Evolutionary conservation across 2,329 filamentous ascomycete genomes (phyloP).

Genomic region (Pyrenochaeta sp.): DNA sequence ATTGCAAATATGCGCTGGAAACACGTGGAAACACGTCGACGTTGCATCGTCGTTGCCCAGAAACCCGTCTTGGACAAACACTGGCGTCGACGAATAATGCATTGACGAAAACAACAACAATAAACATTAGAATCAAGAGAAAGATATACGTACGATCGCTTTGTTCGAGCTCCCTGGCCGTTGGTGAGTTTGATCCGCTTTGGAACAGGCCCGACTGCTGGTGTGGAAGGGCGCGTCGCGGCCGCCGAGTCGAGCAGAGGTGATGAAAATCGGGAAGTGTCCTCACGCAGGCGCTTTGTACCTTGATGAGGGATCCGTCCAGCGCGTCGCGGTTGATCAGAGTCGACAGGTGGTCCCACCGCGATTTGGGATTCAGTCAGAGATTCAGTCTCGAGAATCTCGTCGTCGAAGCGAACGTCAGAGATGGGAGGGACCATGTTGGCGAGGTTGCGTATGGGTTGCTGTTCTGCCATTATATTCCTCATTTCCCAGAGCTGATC

Average conservation of each 20-base stretch:
- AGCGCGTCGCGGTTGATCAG: conserved; percentile 38
- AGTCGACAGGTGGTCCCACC: conserved; percentile 43
- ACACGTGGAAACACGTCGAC: conserved; percentile 43
- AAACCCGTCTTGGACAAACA: conserved; percentile 35
- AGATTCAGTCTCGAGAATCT: conserved; percentile 46
- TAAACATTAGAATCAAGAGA: conserved; percentile 14
- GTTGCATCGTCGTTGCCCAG: conserved; percentile 39
- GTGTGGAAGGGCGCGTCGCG: conserved; percentile 44
- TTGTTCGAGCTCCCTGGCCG: conserved; percentile 45
- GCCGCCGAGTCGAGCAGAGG: conserved; percentile 40
- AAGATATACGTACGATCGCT: conserved; percentile 48
- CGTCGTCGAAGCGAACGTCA: conserved; percentile 46
- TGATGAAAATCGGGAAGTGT: conserved; percentile 38
- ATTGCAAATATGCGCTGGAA: conserved; percentile 25
- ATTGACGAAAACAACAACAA: conserved; percentile 17
- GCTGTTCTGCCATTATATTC: conserved; percentile 34
- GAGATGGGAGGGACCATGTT: conserved; percentile 32
- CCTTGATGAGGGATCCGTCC: conserved; percentile 34
- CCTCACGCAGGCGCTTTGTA: conserved; percentile 43
- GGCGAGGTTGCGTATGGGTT: conserved; percentile 31
- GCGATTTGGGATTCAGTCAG: conserved; percentile 46
- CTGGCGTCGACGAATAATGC: conserved; percentile 29
- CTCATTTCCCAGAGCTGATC: conserved; percentile 32
- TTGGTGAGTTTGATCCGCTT: conserved; percentile 47
- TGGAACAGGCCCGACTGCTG: conserved; percentile 34